Conservation (phyloP, 306 rosid genomes). For the Dryas drummondii region DNA sequence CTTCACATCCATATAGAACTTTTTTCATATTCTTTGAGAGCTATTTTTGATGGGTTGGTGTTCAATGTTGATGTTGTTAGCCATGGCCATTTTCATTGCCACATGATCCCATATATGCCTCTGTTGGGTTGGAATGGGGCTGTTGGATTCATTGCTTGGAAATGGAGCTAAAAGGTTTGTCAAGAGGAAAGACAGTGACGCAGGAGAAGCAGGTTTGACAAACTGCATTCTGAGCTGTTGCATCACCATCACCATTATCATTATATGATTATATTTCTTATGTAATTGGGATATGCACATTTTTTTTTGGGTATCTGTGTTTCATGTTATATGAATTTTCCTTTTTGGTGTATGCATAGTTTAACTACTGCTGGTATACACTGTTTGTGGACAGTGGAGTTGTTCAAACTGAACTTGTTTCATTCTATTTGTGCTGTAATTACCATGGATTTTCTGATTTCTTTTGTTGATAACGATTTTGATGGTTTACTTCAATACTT, state of each 20-base stretch:
- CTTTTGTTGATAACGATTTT: background rate
- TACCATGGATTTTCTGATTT: background rate
- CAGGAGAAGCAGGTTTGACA: constrained; percentile 81
- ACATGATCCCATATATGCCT: constrained; percentile 2
- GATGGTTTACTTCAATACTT: background rate
- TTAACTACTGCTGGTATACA: background rate
- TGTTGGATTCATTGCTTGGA: constrained; percentile 56
- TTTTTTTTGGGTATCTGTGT: background rate
- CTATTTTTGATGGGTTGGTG: background rate
- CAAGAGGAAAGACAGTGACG: constrained; percentile 92
- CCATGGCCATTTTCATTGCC: background rate
- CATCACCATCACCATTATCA: background rate
- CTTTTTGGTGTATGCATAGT: background rate
- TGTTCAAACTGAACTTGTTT: background rate
- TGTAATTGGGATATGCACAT: background rate
- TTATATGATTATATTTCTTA: background rate
- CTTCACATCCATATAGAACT: background rate
- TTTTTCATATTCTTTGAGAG: background rate
- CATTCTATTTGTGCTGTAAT: background rate
- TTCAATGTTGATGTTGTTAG: background rate
- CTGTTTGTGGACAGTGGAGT: background rate
- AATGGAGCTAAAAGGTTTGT: constrained; percentile 43
- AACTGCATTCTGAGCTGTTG: background rate
- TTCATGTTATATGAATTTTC: background rate
- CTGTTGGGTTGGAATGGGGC: constrained; percentile 44